Conservation (phyloP, 2,329 filamentous ascomycete species). For the Sclerotinia minor region DNA sequence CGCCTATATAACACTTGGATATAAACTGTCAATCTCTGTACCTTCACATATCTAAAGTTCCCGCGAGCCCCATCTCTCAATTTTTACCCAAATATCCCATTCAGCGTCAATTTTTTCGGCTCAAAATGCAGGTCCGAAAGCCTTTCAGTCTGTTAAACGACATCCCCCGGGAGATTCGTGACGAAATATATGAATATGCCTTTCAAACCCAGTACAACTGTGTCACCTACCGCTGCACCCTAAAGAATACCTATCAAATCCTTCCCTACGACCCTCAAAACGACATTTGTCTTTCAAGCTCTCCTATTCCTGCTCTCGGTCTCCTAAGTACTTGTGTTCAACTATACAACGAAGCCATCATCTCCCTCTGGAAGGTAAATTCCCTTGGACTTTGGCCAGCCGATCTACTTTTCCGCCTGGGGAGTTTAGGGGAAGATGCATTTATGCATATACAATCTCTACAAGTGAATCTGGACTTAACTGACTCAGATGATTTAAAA, state of each 20-base stretch:
- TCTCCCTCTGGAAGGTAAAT: conserved; percentile 19
- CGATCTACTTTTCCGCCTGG: conserved; percentile 17
- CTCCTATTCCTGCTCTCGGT: conserved; percentile 7
- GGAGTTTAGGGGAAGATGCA: not conserved
- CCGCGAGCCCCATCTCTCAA: not conserved
- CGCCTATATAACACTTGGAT: not conserved
- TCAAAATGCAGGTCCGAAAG: not conserved
- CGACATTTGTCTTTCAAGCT: conserved; percentile 1
- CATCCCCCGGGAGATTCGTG: conserved; percentile 21
- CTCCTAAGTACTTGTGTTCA: conserved; percentile 1
- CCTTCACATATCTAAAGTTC: too few species aligned
- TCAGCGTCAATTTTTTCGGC: not conserved
- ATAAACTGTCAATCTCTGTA: not conserved
- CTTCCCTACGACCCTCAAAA: conserved; percentile 22
- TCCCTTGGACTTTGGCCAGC: conserved; percentile 21
- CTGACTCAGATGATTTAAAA: conserved; percentile 15
- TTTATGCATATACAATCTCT: conserved; percentile 4
- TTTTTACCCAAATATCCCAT: not conserved
- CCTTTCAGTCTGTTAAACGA: not conserved
- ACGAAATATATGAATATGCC: conserved; percentile 23
- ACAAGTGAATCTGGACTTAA: conserved; percentile 20
- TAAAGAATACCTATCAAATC: conserved; percentile 3
- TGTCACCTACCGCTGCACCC: conserved; percentile 16
- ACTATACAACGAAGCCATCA: conserved; percentile 6
- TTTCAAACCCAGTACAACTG: conserved; percentile 12